Conservation (phyloP, 306 rosid species). For the Citrullus colocynthis region DNA sequence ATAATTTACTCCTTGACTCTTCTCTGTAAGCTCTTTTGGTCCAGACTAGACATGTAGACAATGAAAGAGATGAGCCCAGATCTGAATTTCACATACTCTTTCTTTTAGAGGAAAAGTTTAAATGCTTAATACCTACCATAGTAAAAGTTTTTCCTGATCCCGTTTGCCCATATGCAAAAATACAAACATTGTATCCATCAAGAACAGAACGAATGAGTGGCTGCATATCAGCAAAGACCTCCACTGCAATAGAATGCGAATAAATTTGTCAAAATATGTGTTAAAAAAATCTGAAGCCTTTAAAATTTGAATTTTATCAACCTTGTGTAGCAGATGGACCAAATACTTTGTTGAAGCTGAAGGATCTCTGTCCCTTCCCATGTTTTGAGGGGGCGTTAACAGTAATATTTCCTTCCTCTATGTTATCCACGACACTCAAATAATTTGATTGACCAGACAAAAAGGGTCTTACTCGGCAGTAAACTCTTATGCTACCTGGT, state of each 20-base stretch:
- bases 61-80: background rate
- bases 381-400: slow-evolving; percentile 57
- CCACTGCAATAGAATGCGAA: slow-evolving; percentile 30
- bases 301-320: slow-evolving; percentile 6
- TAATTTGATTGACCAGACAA: slow-evolving; percentile 43
- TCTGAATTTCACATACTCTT: background rate
- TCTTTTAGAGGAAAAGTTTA: background rate
- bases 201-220: slow-evolving; percentile 60
- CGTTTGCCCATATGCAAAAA: slow-evolving; percentile 68
- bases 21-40: slow-evolving; percentile 84
- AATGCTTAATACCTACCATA: slow-evolving; percentile 37
- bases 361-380: slow-evolving; percentile 61
- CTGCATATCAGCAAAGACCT: slow-evolving; percentile 60
- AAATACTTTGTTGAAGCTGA: slow-evolving; percentile 81
- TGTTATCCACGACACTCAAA: slow-evolving; percentile 53
- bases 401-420: slow-evolving; percentile 80
- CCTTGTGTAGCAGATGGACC: slow-evolving; percentile 89
- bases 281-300: background rate
- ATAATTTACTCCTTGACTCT: slow-evolving; percentile 84
- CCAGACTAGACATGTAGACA: slow-evolving; percentile 40
- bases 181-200: slow-evolving; percentile 65
- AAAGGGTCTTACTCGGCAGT: slow-evolving; percentile 94
- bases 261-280: background rate
- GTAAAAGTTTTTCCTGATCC: slow-evolving; percentile 66
- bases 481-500: slow-evolving; percentile 88